These are phyloP conservation scores for Debaryomyces robertsiae DNA, from an alignment of 1,139 yeast genomes.

Conservation along the genomic window DNA sequence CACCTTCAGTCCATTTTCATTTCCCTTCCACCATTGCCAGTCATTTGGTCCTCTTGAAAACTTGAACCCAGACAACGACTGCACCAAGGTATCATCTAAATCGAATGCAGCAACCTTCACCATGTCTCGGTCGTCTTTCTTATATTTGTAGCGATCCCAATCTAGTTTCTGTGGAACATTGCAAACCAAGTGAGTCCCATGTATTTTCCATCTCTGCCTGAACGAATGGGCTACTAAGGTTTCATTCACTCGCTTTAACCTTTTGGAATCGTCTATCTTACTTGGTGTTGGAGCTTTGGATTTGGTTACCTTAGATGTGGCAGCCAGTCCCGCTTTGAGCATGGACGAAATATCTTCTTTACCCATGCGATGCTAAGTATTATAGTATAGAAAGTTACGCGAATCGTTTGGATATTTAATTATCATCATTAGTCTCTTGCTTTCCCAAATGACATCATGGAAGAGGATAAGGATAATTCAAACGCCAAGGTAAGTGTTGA, in stretches of 20 bases:
- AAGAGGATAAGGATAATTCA: slow-evolving; percentile 7
- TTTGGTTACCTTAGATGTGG: slow-evolving; percentile 7
- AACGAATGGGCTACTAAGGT: slow-evolving; percentile 3
- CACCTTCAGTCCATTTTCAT: slow-evolving; percentile 21
- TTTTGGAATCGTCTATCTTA: not conserved
- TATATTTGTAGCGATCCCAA: slow-evolving; percentile 4
- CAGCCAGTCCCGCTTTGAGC: slow-evolving; percentile 8
- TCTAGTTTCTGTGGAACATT: slow-evolving; percentile 27
- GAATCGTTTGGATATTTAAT: not conserved
- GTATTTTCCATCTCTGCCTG: slow-evolving; percentile 27
- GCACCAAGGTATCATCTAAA: slow-evolving; percentile 70
- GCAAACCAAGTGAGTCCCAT: slow-evolving; percentile 38
- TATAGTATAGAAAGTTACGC: not conserved
- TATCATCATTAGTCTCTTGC: not conserved
- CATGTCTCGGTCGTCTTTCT: slow-evolving; percentile 2
- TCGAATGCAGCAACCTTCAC: slow-evolving; percentile 70
- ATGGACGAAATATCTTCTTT: slow-evolving; percentile 14
- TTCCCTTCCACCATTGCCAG: slow-evolving; percentile 63
- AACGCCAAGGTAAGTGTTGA: slow-evolving; percentile 28
- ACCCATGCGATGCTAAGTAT: slow-evolving; percentile 5
- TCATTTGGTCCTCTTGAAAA: slow-evolving; percentile 62
- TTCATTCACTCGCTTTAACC: not conserved
- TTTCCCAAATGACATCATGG: not conserved
- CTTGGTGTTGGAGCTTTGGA: not conserved
- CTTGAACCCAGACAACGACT: slow-evolving; percentile 57